Percentiles rank a stretch among this genome's conserved stretches.
phyloP scores from a whole-genome alignment of 2,329 filamentous ascomycete genomes.

The Botrytis byssoidea region DNA sequence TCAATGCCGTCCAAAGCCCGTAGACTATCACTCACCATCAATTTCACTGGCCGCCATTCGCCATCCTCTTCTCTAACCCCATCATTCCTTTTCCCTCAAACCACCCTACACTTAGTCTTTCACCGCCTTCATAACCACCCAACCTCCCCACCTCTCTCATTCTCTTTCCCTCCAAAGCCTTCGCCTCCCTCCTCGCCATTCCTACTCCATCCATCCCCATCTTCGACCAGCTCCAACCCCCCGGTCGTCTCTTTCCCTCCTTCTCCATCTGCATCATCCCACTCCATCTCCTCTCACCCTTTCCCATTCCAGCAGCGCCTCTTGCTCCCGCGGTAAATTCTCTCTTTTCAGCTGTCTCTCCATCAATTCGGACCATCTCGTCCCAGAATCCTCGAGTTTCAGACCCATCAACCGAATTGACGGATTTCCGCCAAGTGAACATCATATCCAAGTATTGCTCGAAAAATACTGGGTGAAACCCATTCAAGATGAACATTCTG shows the following conservation, averaged over 20 bases:
- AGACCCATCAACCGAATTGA: neutral
- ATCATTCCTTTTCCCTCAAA: conserved; percentile 1
- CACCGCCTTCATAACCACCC: conserved; percentile 13
- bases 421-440: conserved; percentile 1
- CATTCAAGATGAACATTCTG: conserved; percentile 39
- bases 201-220: conserved; percentile 19
- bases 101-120: neutral
- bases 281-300: conserved; percentile 13
- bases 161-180: conserved; percentile 12
- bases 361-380: conserved; percentile 24
- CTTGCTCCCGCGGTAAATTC: conserved; percentile 26
- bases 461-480: conserved; percentile 21
- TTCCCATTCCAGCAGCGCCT: neutral
- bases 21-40: neutral
- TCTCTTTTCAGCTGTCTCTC: conserved; percentile 25
- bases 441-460: conserved; percentile 24
- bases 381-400: conserved; percentile 18
- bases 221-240: conserved; percentile 13
- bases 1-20: neutral
- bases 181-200: conserved; percentile 6
- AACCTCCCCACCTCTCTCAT: conserved; percentile 13
- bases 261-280: conserved; percentile 7
- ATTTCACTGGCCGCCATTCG: neutral
- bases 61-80: conserved; percentile 8
- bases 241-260: conserved; percentile 13